phyloP scores from a whole-genome alignment of 2,329 filamentous ascomycete genomes.

The Alternaria gaisen region DNA sequence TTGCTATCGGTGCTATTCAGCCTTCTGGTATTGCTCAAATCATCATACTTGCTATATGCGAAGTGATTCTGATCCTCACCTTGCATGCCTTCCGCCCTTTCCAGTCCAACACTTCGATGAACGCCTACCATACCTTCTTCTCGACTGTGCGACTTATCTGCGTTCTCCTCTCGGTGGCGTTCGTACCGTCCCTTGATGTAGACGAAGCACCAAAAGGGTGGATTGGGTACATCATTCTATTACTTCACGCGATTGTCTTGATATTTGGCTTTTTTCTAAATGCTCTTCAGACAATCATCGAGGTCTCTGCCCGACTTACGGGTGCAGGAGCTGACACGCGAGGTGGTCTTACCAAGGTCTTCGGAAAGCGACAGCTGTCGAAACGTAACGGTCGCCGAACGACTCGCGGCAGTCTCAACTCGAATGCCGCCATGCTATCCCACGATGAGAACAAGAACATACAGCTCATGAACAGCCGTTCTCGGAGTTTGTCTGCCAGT shows the following conservation, averaged over 20 bases:
- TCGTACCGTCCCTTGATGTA: constrained; percentile 83
- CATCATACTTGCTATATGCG: constrained; percentile 89
- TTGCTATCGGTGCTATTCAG: constrained; percentile 92
- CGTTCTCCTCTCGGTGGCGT: constrained; percentile 65
- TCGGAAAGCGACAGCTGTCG: constrained; percentile 88
- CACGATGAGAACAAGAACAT: constrained; percentile 72
- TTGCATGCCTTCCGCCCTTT: constrained; percentile 91
- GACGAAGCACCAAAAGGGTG: constrained; percentile 84
- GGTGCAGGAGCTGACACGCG: constrained; percentile 81
- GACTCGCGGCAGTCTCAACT: constrained; percentile 82
- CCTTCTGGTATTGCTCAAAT: constrained; percentile 92
- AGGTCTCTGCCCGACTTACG: constrained; percentile 82
- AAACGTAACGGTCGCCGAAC: constrained; percentile 72
- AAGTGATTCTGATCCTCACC: constrained; percentile 88
- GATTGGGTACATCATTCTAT: constrained; percentile 91
- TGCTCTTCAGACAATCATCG: constrained; percentile 86
- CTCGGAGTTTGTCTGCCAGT: constrained; percentile 68
- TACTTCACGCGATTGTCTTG: constrained; percentile 84
- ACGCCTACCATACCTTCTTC: constrained; percentile 90
- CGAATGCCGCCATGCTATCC: constrained; percentile 81
- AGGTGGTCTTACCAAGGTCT: constrained; percentile 85
- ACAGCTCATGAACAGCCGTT: constrained; percentile 62
- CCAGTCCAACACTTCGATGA: constrained; percentile 93
- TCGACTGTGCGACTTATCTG: constrained; percentile 78
- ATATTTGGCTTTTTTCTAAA: constrained; percentile 94